These are phyloP conservation scores for Glaciozyma martinii DNA, from an alignment of 768 basidiomycete species.

Conservation along the genomic window DNA sequence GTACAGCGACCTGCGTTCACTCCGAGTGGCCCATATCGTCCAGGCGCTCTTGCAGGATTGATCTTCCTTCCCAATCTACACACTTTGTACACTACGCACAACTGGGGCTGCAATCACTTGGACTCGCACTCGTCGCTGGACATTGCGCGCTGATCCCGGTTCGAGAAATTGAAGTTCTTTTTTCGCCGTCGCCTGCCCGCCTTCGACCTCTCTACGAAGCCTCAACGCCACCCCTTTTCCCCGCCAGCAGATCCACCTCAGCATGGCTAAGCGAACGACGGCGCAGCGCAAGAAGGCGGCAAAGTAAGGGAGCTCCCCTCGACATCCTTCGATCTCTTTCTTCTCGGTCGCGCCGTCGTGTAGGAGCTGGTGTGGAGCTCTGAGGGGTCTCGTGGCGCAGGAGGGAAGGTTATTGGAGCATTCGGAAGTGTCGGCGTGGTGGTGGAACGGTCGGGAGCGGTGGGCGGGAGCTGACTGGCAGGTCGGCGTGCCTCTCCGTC, in stretches of 20 bases:
- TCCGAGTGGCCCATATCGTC: conserved; percentile 86
- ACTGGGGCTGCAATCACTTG: neutral
- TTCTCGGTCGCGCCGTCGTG: too few relatives aligned
- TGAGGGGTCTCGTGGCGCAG: too few relatives aligned
- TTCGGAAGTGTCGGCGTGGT: neutral
- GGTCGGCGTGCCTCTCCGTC: neutral
- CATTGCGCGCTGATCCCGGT: too few relatives aligned
- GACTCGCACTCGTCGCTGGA: neutral
- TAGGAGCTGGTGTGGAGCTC: neutral
- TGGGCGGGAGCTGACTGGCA: neutral
- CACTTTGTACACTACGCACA: neutral
- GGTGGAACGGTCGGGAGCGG: neutral
- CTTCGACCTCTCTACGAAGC: too few relatives aligned
- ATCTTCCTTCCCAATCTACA: neutral
- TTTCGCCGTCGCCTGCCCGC: neutral
- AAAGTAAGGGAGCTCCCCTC: neutral
- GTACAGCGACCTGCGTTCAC: conserved; percentile 86
- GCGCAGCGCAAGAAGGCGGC: neutral
- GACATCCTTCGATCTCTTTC: too few relatives aligned
- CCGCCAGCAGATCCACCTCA: neutral
- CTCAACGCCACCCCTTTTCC: too few relatives aligned
- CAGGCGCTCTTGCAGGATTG: conserved; percentile 60
- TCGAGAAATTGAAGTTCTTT: too few relatives aligned
- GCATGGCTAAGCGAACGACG: conserved; percentile 1
- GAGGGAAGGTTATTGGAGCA: too few relatives aligned